phyloP scores from a whole-genome alignment of 768 basidiomycete species.

The Leucocoprinus leucothites region DNA sequence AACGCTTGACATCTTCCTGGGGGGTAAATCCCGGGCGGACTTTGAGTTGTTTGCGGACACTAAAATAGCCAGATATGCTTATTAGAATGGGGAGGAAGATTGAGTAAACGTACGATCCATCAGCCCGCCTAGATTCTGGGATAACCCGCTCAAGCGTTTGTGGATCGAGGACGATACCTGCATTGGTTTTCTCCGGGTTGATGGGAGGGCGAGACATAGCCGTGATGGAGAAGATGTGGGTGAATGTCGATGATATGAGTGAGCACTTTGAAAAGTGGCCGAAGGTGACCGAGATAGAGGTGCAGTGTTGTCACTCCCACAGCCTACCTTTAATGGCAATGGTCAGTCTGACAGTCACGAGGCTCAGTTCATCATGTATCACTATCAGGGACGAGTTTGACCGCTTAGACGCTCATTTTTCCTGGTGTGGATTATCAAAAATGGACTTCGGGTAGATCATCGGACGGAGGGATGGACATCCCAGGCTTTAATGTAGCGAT shows the following conservation, averaged over 20 bases:
- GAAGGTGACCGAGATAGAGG: not conserved
- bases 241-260: not conserved
- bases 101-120: conserved; percentile 70
- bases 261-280: not conserved
- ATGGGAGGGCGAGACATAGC: conserved; percentile 77
- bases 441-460: not conserved
- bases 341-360: too few species aligned
- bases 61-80: conserved; percentile 28
- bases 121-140: conserved; percentile 75
- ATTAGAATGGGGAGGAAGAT: conserved; percentile 14
- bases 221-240: conserved; percentile 8
- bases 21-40: conserved; percentile 93
- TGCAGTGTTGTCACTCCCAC: too few species aligned
- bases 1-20: conserved; percentile 89
- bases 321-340: too few species aligned
- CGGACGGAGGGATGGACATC: not conserved
- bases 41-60: conserved; percentile 83
- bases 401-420: not conserved
- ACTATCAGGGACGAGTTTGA: not conserved
- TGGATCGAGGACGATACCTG: conserved; percentile 86
- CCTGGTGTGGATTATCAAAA: not conserved
- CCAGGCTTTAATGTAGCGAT: not conserved
- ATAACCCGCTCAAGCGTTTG: conserved; percentile 85
- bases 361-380: not conserved
- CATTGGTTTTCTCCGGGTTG: conserved; percentile 61